Base-by-base conservation (phyloP, 495 filamentous ascomycete genomes). In the Lophiotrema nucula region DNA sequence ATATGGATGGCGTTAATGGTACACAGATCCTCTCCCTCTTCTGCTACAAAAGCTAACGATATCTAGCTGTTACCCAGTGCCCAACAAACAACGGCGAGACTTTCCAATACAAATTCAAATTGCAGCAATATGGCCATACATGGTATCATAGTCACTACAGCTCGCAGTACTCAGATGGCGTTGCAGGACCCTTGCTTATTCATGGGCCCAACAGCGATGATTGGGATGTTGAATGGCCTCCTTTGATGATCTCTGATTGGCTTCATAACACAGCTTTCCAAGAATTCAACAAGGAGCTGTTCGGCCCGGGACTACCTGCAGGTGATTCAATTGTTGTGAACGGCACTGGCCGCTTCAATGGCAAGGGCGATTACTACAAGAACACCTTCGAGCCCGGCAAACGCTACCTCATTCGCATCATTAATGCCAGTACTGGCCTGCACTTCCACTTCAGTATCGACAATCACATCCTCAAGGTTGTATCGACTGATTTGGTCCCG, bases 331-430 rank as follows among this genome's bases (percentile, higher is more conserved):
- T 67, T 28, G 43, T 73, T 11, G 49, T 73, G 38, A 73, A 73
- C 45, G 72, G 71, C 27, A 67, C 50, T 15, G 67, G 58, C 25
- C 61, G 42, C 46, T 43, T 45, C 10, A 3, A 43, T 43, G 39
- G 19, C 39, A 6, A 21, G 6, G 39, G 39, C 18, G 19, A 43
- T 21, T 54, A 47, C 13, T 62, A 45, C 39, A 28, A 66, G 35
- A 74, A 73, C 51, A 67, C 60, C 22, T 69, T 77, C 65, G 71
- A 69, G 16, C 62, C 67, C 12, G 71, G 68, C 23, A 72, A 71
- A 48, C 68, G 55, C 37, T 68, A 74, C 35, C 63, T 60, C 16
- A 60, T 74, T n/a, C 64, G 72, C 11, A 42, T 73, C n/a, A 68
- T 72, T 47, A 74, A 74, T 47, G 55, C 19, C 10, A 31, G 53